A percentile compares a stretch with the other conserved stretches of the same genome.
Conservation (phyloP, 1,284 basidiomycete species). For the Athelia psychrophila region DNA sequence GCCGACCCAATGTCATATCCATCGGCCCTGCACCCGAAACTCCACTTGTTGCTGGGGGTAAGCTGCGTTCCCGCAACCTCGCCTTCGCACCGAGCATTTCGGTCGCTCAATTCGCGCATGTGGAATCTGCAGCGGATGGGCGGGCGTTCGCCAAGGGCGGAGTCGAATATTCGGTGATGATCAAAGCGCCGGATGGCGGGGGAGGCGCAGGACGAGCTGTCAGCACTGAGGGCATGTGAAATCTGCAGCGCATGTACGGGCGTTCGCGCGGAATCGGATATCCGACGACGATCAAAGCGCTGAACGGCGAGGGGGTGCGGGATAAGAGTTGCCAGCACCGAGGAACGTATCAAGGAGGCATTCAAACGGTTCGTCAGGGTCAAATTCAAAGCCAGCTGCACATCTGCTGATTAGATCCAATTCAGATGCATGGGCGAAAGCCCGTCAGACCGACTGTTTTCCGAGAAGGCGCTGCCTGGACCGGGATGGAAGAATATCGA, state of each 20-base stretch:
- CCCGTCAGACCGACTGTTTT: slow-evolving; percentile 55
- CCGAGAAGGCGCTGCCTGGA: slow-evolving; percentile 59
- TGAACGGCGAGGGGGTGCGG: slow-evolving; percentile 75
- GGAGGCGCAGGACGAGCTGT: too few relatives aligned
- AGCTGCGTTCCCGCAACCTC: slow-evolving; percentile 52
- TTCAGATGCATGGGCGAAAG: slow-evolving; percentile 32
- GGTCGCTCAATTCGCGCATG: slow-evolving; percentile 57
- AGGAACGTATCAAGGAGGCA: slow-evolving; percentile 34
- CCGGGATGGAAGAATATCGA: slow-evolving; percentile 70
- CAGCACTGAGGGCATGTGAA: slow-evolving; percentile 54
- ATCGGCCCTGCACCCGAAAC: slow-evolving; percentile 55
- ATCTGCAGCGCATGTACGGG: slow-evolving; percentile 43
- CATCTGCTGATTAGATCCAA: slow-evolving; percentile 33
- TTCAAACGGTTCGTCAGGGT: slow-evolving; percentile 29
- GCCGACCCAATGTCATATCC: slow-evolving; percentile 52
- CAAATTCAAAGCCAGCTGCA: slow-evolving; percentile 40
- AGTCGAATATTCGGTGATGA: slow-evolving; percentile 61
- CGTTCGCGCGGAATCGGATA: slow-evolving; percentile 45
- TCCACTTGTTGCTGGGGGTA: slow-evolving; percentile 49
- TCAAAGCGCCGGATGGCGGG: slow-evolving; percentile 74
- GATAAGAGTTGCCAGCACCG: slow-evolving; percentile 51
- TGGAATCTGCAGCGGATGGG: slow-evolving; percentile 42
- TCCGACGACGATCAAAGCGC: slow-evolving; percentile 69
- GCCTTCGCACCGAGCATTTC: slow-evolving; percentile 48
- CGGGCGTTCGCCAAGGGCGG: slow-evolving; percentile 37